phyloP scores from a whole-genome alignment of 345 rosid genomes.

The Geranium brycei region DNA sequence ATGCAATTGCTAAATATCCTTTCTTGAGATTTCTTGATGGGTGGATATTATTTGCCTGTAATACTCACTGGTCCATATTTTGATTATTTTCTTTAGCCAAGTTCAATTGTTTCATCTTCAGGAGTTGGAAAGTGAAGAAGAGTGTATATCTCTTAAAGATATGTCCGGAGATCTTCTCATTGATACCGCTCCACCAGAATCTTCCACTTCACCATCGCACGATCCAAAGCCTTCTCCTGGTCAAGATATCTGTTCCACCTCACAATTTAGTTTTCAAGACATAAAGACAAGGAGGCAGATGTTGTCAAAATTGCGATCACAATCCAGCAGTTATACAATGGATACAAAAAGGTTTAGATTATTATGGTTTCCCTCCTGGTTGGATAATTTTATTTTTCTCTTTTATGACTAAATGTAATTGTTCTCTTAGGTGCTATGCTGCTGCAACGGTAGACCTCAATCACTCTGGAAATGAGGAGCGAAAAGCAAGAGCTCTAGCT shows the following conservation, averaged over 20 bases:
- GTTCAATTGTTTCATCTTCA: conserved; percentile 15
- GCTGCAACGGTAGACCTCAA: conserved; percentile 85
- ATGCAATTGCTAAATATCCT: too few relatives aligned
- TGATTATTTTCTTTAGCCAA: conserved; percentile 14
- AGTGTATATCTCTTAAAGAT: conserved; percentile 17
- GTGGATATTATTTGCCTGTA: neutral
- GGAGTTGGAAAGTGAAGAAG: conserved; percentile 24
- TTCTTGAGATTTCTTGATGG: too few relatives aligned
- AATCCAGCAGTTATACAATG: conserved; percentile 20
- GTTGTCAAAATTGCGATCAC: conserved; percentile 34
- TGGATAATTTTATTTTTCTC: neutral
- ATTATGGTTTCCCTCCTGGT: neutral
- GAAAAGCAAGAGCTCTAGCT: conserved; percentile 61
- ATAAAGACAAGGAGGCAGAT: conserved; percentile 47
- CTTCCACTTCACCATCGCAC: conserved; percentile 29
- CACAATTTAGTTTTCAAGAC: conserved; percentile 64
- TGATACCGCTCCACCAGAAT: conserved; percentile 23
- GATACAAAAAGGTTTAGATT: conserved; percentile 28
- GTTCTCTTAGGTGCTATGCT: conserved; percentile 39
- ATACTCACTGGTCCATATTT: neutral
- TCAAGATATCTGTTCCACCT: conserved; percentile 42
- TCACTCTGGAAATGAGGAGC: conserved; percentile 72
- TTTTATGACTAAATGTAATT: too few relatives aligned
- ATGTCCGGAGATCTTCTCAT: conserved; percentile 24
- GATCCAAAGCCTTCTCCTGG: conserved; percentile 32